Evolutionary conservation across 306 rosid genomes (phyloP), one percentile per base, ranked within the genome.

Genomic region (Cucumis sativus): DNA sequence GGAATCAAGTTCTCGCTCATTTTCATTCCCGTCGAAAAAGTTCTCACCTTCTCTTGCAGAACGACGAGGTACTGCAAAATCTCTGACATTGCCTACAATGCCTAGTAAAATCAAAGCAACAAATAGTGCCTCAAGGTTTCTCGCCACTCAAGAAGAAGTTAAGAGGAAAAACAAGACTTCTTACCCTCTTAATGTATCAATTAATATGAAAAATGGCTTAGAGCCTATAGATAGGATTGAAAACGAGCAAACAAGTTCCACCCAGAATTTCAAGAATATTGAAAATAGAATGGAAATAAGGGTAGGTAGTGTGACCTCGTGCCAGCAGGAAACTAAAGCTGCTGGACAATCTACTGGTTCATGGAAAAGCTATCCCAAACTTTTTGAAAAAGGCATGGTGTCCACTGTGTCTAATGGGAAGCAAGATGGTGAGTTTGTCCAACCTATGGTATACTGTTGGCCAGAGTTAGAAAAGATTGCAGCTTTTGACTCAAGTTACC

Each of bases 31-130:
- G 52, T 86, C 84, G 72, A 90, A 89, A 84, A 92, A 88, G 79
- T 79, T 86, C 69, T 84, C 96, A 43, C 84, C 90, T 71, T 92
- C 97, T 69, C 95, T 95, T 78, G 97, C 96, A 39, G 91, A 92
- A 83, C 96, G 97, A 71, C 87, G 97, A 84, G 97, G 97, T 61
- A 91, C 88, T 78, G 75, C 90, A 10, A 91, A 91, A 77, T 85
- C 89, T 86, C 89, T 95, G 55, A 90, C 88, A 78, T 84, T 95
- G 84, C 96, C 99, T 8, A 78, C 82, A 21, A 77, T 79, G 86
- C 80, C 83, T 74, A 89, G 89, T 69, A 87, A 87, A 58, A 67
- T 79, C 51, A 76, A 81, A 85, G 81, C 78, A 55, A 51, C 69
- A 37, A 83, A 77, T 83, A 80, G 85, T 66, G 70, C 84, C 21